Base-by-base conservation (phyloP, 2,329 filamentous ascomycete species). In the Bipolaris oryzae region DNA sequence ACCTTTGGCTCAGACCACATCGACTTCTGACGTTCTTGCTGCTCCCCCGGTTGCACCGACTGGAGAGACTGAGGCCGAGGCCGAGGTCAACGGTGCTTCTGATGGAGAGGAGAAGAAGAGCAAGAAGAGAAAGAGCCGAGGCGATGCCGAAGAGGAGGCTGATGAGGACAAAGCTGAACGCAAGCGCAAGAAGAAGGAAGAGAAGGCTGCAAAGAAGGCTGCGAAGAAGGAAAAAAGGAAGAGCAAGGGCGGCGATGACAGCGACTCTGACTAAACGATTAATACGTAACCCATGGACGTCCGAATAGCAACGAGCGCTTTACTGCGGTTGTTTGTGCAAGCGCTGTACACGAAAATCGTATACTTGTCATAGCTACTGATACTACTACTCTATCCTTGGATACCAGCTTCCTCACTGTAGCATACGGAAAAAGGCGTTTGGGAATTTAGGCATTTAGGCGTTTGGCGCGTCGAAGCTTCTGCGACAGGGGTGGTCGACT, bases 111-210 rank as follows among this genome's bases (percentile, higher is more conserved):
- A 58, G 18, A 61, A 58, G 57, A 55, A 75, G 65, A 71, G 66
- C 66, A 79, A 78, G 72, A 79, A 80, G 72, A 78, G 79, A 70
- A 81, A 81, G 79, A 75, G 77, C 62, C 78, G 78, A 61, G 78
- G 77, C 56, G 79, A 81, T 28, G 79, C 76, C 55, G 79, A 80
- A 15, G 78, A 76, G 45, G 78, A 81, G 69, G 76, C 72, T 1
- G 66, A 74, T 4, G 80, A 82, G 57, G 79, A 81, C 65, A 77
- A 78, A 69, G 79, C 78, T 5, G 79, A 80, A 68, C 77, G 78
- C 55, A 81, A 81, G 71, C 72, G 87, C 78, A 87, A 89, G 80
- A 92, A 92, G 84, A 95, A 91, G 82, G 86, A 88, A 70, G 90
- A 91, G 81, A 74, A 74, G 62, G 69, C 65, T 15, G 61, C 65